phyloP scores from a whole-genome alignment of 148 eudicot species.

The Cornus florida region DNA sequence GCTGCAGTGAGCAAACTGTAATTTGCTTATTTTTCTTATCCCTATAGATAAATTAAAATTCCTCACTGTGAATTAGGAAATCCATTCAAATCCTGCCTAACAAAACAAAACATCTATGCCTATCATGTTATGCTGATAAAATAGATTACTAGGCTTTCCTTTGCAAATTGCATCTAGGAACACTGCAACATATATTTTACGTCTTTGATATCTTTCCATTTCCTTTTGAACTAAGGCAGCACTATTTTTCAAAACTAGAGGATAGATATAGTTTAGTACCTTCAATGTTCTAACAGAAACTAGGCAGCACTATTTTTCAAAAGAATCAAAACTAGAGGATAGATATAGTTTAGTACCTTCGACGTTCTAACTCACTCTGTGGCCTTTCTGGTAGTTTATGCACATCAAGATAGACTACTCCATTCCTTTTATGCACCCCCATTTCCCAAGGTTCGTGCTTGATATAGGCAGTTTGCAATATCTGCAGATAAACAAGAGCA shows the following conservation, averaged over 20 bases:
- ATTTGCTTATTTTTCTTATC: too few species aligned
- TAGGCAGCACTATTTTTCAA: too few species aligned
- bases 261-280: too few species aligned
- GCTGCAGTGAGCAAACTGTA: background rate
- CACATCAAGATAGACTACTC: conserved; percentile 95
- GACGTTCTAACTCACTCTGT: conserved; percentile 72
- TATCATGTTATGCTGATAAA: background rate
- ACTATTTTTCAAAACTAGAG: background rate
- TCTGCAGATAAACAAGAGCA: conserved; percentile 41
- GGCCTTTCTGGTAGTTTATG: conserved; percentile 96
- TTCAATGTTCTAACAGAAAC: too few species aligned
- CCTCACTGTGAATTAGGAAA: background rate
- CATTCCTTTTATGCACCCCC: conserved; percentile 99
- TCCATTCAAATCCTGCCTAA: background rate
- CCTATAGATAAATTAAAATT: background rate
- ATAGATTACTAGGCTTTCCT: background rate
- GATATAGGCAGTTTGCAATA: conserved; percentile 91
- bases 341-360: conserved; percentile 47
- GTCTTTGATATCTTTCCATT: background rate
- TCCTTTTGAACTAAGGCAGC: background rate
- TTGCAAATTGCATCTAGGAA: background rate
- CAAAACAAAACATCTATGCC: background rate
- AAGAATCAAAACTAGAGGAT: too few species aligned
- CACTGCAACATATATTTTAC: background rate
- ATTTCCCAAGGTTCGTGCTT: conserved; percentile 98